Conservation (phyloP, 1,284 basidiomycete genomes). For the Sporisorium scitamineum region DNA sequence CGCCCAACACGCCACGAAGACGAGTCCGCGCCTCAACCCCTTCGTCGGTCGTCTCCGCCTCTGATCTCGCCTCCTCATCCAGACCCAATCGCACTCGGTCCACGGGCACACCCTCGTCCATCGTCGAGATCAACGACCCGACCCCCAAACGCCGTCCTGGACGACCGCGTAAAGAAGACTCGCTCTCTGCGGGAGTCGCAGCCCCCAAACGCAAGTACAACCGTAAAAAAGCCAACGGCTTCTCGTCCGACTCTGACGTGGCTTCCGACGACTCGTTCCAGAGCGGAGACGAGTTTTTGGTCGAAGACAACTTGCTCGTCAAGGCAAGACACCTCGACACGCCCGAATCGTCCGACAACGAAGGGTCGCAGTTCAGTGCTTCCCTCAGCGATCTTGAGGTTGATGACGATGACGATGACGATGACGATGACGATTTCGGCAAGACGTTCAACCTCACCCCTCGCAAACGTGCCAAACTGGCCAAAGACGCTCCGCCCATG, state of each 20-base stretch:
- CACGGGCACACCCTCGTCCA: slow-evolving; percentile 21
- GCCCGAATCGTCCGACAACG: slow-evolving; percentile 41
- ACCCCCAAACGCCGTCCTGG: slow-evolving; percentile 38
- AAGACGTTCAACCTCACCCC: slow-evolving; percentile 41
- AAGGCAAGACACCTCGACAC: slow-evolving; percentile 46
- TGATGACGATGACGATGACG: slow-evolving; percentile 34
- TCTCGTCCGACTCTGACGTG: slow-evolving; percentile 39
- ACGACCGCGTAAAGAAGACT: slow-evolving; percentile 38
- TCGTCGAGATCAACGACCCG: slow-evolving; percentile 20
- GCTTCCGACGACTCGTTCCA: slow-evolving; percentile 51
- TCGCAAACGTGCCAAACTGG: slow-evolving; percentile 26
- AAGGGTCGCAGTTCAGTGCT: slow-evolving; percentile 41
- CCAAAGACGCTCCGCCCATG: slow-evolving; percentile 39
- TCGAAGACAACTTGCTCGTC: slow-evolving; percentile 46
- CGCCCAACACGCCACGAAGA: background rate
- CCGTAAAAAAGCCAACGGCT: slow-evolving; percentile 30
- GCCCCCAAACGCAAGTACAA: slow-evolving; percentile 24
- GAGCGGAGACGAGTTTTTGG: slow-evolving; percentile 46
- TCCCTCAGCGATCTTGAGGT: slow-evolving; percentile 12
- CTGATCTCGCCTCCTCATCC: slow-evolving; percentile 3
- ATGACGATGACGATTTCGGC: slow-evolving; percentile 31
- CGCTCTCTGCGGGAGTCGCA: slow-evolving; percentile 43
- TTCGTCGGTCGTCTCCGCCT: slow-evolving; percentile 19
- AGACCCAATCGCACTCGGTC: slow-evolving; percentile 12
- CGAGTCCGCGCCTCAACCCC: slow-evolving; percentile 22